Base-by-base conservation (phyloP, 2,329 filamentous ascomycete genomes). In the Ascochyta koolunga region DNA sequence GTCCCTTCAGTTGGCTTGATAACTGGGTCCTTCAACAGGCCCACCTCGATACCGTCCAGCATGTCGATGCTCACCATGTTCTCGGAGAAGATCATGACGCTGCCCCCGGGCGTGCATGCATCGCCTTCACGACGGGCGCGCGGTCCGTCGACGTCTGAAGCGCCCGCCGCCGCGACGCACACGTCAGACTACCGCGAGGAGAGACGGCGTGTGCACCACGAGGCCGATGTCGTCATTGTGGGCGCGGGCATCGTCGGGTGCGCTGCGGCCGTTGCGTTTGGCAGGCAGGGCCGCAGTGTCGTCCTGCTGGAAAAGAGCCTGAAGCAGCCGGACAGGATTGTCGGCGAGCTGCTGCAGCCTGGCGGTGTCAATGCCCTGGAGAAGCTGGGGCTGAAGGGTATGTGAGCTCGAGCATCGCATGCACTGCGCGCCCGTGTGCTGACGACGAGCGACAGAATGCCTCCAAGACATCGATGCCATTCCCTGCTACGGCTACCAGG, bases 281-380 rank as follows among this genome's bases (percentile, higher is more conserved):
- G 90, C 54, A 88, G 89, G 66, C 95, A 98, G 78, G 93, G 92
- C 48, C 87, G 95, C 59, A 96, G 90, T 73, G 93, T 99, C 22
- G 83, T 98, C 22, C 80, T 99, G 45, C 85, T 99, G 44, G 95
- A 99, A 79, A 85, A 86, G 68, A 96, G 87, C 77, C 81, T 98
- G 77, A 91, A 91, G 76, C 89, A 98, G 79, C 95, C 95, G 18
- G 89, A 98, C 78, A 87, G 95, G 60, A 99, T 99, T 64, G 92
- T 99, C 41, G 95, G 95, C 66, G 95, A 99, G 79, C 79, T 99
- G 61, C 80, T 99, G 66, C 95, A 99, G 77, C 95, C 95, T 0
- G 95, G 95, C 44, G 95, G 95, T 43, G 87, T 96, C 29, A 81
- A 85, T 46, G 90, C 95, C 7, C 81, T 99, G 67, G 83, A 87